These are phyloP conservation scores for Podila epicladia DNA, from an alignment of 192 early-diverging fungal species.

Conservation along the genomic window DNA sequence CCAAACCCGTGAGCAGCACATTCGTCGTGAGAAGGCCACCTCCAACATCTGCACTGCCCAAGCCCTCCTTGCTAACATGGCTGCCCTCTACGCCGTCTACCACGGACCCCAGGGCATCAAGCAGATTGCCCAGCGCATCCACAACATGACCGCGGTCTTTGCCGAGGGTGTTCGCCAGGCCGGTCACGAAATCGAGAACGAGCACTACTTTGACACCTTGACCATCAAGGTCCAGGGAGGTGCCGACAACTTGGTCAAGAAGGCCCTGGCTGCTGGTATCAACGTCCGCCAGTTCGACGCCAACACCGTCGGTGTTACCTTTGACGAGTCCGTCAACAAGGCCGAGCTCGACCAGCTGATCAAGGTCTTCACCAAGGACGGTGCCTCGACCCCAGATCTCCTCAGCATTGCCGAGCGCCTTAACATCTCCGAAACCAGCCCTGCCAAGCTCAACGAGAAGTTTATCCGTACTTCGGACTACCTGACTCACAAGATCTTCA, in stretches of 20 bases:
- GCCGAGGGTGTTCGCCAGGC: slow-evolving; percentile 77
- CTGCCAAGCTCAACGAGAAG: slow-evolving; percentile 64
- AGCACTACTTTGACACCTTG: slow-evolving; percentile 95
- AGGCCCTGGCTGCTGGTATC: slow-evolving; percentile 80
- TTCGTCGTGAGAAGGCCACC: slow-evolving; percentile 98
- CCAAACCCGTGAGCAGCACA: slow-evolving; percentile 99
- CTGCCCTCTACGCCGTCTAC: slow-evolving; percentile 99
- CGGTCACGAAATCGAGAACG: slow-evolving; percentile 86
- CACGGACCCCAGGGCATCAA: slow-evolving; percentile 95
- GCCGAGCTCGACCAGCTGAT: slow-evolving; percentile 85
- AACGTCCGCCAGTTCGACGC: slow-evolving; percentile 89
- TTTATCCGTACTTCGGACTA: slow-evolving; percentile 80
- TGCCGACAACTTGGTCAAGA: slow-evolving; percentile 71
- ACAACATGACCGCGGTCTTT: slow-evolving; percentile 88
- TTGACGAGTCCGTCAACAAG: slow-evolving; percentile 93
- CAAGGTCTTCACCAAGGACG: slow-evolving; percentile 77
- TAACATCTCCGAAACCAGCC: slow-evolving; percentile 57
- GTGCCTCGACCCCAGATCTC: slow-evolving; percentile 56
- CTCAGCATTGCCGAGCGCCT: slow-evolving; percentile 60
- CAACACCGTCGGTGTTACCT: slow-evolving; percentile 82
- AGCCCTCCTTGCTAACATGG: slow-evolving; percentile 99
- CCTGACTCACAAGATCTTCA: slow-evolving; percentile 94
- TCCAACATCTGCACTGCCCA: slow-evolving; percentile 99
- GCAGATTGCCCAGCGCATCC: slow-evolving; percentile 92
- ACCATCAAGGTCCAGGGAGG: slow-evolving; percentile 77